Base-by-base conservation (phyloP, 2,329 filamentous ascomycete species). In the Fusarium virguliforme region DNA sequence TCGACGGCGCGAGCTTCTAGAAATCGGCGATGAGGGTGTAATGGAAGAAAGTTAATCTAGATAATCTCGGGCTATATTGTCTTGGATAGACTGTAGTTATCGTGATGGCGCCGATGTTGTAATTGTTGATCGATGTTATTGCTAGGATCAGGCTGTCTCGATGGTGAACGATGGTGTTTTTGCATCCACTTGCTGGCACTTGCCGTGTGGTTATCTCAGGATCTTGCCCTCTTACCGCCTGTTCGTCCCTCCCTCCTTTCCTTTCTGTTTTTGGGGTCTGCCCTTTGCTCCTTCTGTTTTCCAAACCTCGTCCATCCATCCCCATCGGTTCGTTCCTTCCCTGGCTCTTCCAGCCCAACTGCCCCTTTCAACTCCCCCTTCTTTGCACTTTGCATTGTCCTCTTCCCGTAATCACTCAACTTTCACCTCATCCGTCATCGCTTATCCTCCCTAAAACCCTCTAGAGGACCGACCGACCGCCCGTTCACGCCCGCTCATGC, bases 371-470 rank as follows among this genome's bases (percentile, higher is more conserved):
- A 37, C 46, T 34, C 18, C 48, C 60, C 40, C 65, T 62, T 48
- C 58, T 55, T 50, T 30, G 28, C 28, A 30, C 57, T 53, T 63
- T 61, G 37, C 60, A 63, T 64, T 67, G 53, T 28, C 57, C 37
- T 55, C 50, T 56, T 43, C 26, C 35, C 28, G 43, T 64, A 56
- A 69, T 65, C 71, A 75, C 69, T 65, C 67, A 69, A 62, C 46
- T 50, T 57, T 75, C 62, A 75, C 70, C 73, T 73, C 71, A 69
- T 64, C 38, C 28, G 67, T 61, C 35, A 32, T 58, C 61, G 71
- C 73, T 68, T 70, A 68, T 55, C 59, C 61, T 62, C 50, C 41
- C 59, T 57, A 68, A 73, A 64, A 53, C 54, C 54, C 50, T 60
- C 60, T 24, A 62, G 61, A 60, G 38, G 60, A 54, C 73, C 64